Evolutionary conservation across 2,329 filamentous ascomycete genomes (phyloP).

Genomic region (Aschersonia sp.): DNA sequence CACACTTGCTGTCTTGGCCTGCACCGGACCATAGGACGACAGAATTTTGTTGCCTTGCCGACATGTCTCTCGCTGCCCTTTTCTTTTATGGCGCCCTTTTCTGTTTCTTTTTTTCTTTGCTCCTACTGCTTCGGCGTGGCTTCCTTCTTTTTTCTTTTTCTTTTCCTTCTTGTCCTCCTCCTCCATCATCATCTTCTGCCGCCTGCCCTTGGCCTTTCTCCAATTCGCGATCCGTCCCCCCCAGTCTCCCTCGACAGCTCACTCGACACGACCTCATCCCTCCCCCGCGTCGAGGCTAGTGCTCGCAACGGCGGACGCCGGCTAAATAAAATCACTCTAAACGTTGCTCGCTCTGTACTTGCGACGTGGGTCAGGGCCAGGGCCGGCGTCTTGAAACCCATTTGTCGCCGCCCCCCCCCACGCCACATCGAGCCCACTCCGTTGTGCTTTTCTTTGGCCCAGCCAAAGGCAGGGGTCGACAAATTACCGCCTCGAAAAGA

Average conservation of each 20-base stretch:
- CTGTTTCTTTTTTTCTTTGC: too few relatives aligned
- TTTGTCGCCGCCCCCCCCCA: slow-evolving; percentile 3
- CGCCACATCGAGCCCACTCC: slow-evolving; percentile 2
- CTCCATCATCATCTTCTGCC: background rate
- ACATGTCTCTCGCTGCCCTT: too few relatives aligned
- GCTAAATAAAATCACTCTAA: background rate
- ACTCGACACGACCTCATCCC: background rate
- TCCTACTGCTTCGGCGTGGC: too few relatives aligned
- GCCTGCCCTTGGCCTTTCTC: background rate
- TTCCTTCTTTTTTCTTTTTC: background rate
- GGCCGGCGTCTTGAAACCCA: slow-evolving; percentile 24
- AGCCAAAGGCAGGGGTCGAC: background rate
- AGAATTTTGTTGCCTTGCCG: too few relatives aligned
- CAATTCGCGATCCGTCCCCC: background rate
- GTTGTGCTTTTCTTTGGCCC: background rate
- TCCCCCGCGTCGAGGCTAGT: too few relatives aligned
- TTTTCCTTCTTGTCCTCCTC: background rate
- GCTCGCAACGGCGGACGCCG: too few relatives aligned
- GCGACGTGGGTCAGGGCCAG: slow-evolving; percentile 33
- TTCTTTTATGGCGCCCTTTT: too few relatives aligned
- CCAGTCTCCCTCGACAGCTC: background rate
- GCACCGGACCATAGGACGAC: too few relatives aligned
- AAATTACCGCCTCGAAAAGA: background rate
- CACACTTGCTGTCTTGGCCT: too few relatives aligned
- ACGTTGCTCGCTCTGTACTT: slow-evolving; percentile 13